Conservation (phyloP, 805 yeast species). For the Blastobotrys attinorum region DNA sequence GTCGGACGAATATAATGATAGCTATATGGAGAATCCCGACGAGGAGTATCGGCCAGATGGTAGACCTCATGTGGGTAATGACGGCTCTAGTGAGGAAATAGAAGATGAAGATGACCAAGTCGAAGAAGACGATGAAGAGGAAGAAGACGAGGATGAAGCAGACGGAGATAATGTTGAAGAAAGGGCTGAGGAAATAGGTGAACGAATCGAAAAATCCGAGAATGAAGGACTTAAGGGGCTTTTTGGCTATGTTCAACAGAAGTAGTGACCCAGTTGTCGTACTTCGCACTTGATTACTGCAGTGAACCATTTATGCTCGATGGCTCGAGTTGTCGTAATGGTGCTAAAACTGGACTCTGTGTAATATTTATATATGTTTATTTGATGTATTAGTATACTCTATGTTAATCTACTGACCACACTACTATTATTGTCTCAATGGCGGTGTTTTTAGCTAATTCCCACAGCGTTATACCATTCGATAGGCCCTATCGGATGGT, state of each 20-base stretch:
- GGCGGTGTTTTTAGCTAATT: too few species aligned
- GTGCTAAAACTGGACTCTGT: too few species aligned
- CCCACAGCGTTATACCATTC: too few species aligned
- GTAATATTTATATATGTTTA: too few species aligned
- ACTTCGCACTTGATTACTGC: too few species aligned
- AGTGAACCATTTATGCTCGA: too few species aligned
- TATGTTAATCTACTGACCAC: too few species aligned
- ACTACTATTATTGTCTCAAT: too few species aligned
- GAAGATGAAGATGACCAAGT: conserved; percentile 13
- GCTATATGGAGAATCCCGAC: conserved; percentile 10
- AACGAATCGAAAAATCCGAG: neutral
- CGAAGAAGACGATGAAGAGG: conserved; percentile 15
- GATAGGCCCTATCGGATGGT: too few species aligned
- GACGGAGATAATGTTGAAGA: conserved; percentile 6
- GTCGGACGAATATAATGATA: conserved; percentile 4
- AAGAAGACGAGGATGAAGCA: conserved; percentile 13
- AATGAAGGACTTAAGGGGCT: conserved; percentile 5
- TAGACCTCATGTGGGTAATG: conserved; percentile 2
- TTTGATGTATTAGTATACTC: too few species aligned
- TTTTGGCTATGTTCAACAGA: conserved; percentile 7
- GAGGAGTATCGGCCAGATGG: conserved; percentile 3
- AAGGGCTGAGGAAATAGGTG: neutral
- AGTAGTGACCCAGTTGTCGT: too few species aligned
- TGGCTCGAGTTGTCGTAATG: too few species aligned
- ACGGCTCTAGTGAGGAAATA: conserved; percentile 11